Base-by-base conservation (phyloP, 2,329 filamentous ascomycete genomes). In the Colletotrichum euphorbiae region DNA sequence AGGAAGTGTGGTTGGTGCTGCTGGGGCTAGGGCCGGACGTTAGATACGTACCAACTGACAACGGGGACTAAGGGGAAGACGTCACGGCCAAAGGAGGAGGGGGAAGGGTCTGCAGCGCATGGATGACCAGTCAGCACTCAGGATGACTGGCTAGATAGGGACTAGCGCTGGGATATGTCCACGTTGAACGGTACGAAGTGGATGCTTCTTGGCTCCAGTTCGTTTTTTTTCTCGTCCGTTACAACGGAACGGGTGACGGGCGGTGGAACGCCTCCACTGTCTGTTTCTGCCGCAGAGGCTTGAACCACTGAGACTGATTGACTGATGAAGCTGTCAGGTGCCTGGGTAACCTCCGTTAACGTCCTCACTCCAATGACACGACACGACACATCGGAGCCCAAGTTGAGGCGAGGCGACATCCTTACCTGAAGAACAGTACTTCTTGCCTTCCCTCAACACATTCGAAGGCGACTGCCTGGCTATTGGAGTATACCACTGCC, bases 81-180 rank as follows among this genome's bases (percentile, higher is more conserved):
- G 46, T 50, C 46, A 50, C 46, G 46, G 46, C 4, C 46, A 15
- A 28, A 15, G 24, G 24, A 24, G 24, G 52, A 5, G 38, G 21
- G 54, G 11, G 54, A 21, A 54, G 38, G 51, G 60, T 67, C 59
- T 57, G 51, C 21, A 63, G 59, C 59, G 43, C 40, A 38, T 54
- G 50, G 36, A 42, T 7, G 19, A 36, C 64, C 64, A 67, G 9
- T 63, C 38, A 52, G 45, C 43, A 45, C 33, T 17, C 31, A 21
- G 33, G 33, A 21, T 28, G 31, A 31, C 19, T 38, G 59, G 50
- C 42, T 17, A 46, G 63, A 28, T 36, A 13, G 51, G n/a, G 21
- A 28, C 62, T 59, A 63, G 45, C 19, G 60, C 43, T 56, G 19
- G 40, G 11, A 42, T 43, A 13, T 28, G 6, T 28, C 2, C n/a